Evolutionary conservation across 805 yeast species (phyloP).

Genomic region (Lipomyces yamadae): DNA sequence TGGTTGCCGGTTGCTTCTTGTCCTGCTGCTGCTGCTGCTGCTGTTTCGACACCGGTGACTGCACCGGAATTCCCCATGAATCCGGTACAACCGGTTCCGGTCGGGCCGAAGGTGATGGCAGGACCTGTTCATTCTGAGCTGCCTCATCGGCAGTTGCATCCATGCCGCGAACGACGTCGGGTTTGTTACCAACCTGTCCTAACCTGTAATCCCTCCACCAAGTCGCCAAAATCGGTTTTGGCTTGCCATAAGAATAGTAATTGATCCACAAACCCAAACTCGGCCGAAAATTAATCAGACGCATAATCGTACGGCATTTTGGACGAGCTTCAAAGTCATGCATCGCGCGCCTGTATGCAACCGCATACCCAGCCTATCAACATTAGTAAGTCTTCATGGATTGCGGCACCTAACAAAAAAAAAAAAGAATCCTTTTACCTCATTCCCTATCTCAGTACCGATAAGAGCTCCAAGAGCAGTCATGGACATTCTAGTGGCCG

Average conservation of each 20-base stretch:
- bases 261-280: slow-evolving; percentile 27
- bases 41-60: neutral
- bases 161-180: neutral
- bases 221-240: slow-evolving; percentile 7
- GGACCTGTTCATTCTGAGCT: neutral
- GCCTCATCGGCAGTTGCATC: slow-evolving; percentile 7
- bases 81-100: slow-evolving; percentile 15
- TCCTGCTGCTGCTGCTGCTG: no score
- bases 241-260: slow-evolving; percentile 31
- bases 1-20: no score
- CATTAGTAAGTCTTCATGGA: neutral
- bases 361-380: slow-evolving; percentile 9
- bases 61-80: slow-evolving; percentile 28
- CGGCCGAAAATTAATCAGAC: slow-evolving; percentile 25
- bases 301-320: slow-evolving; percentile 20
- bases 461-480: slow-evolving; percentile 20
- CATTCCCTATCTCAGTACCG: slow-evolving; percentile 25
- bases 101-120: slow-evolving; percentile 2
- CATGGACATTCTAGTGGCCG: slow-evolving; percentile 20
- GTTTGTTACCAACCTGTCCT: slow-evolving; percentile 3
- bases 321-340: slow-evolving; percentile 22
- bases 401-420: no score
- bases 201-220: slow-evolving; percentile 25
- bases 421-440: neutral
- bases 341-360: slow-evolving; percentile 8